Evolutionary conservation across 352 stramenopile genomes (phyloP), one percentile per base, ranked within the genome.

Genomic region (Sclerospora graminicola): DNA sequence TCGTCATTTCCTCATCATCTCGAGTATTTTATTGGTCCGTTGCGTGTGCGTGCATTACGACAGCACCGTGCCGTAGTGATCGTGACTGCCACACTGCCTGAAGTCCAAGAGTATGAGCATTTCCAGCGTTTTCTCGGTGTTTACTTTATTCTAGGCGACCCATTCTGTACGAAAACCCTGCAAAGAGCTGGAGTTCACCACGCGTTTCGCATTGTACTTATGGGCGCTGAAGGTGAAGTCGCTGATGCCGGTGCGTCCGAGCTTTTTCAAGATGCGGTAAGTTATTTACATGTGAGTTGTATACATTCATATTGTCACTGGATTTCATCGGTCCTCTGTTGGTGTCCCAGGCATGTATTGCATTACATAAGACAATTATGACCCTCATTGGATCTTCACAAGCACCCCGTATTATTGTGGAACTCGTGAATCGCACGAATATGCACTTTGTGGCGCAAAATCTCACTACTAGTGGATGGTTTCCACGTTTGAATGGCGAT

Each of bases 371-470:
- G 56, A 84, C 75, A 26, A 85, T 92, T 21, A 51, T 66, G 5
- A 75, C 68, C 15, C 63, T 84, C 6, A 61, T 92, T 15, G 77
- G 77, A n/a, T 2, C 69, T 72, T 1, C 49, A 48, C 15, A 66
- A 72, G 73, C 75, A 11, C 73, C 77, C 4, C 56, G 72, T 5
- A 58, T 92, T 41, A 82, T 92, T 44, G 86, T 74, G 1, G 77
- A 92, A 48, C 66, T 92, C 8, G 64, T 72, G 15, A 92, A 89
- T 46, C 65, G 80, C 29, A 62, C 72, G 8, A 92, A 84, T 31
- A 75, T 92, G 21, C 80, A 92, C 45, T 92, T 89, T 28, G 73
- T 92, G 21, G 63, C 75, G 19, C 75, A 92, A 49, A 89, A 82
- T 31, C 45, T 92, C 49, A 46, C 66, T 9, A 55, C 51, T 9